Percentiles rank a stretch among this genome's conserved stretches.
These are phyloP conservation scores for Serendipita vermifera DNA, from an alignment of 768 basidiomycete genomes.

Conservation along the genomic window DNA sequence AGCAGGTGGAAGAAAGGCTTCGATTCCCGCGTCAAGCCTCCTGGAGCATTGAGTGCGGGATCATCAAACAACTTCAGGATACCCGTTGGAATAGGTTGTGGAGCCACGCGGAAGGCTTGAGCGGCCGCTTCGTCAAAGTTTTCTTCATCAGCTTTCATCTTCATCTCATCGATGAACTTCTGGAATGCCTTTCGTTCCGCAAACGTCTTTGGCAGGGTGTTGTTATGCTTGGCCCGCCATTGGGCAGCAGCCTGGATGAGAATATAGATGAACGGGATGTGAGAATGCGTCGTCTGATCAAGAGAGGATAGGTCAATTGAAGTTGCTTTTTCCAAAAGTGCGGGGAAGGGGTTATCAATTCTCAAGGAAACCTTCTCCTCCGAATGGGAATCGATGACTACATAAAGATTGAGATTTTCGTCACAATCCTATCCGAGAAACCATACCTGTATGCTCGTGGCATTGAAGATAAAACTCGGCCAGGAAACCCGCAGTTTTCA, in stretches of 20 bases:
- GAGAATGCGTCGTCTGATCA: constrained; percentile 81
- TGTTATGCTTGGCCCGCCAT: constrained; percentile 73
- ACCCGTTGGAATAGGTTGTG: constrained; percentile 53
- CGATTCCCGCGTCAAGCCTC: constrained; percentile 34
- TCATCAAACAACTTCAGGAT: constrained; percentile 52
- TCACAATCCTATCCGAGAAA: neutral
- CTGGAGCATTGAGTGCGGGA: constrained; percentile 34
- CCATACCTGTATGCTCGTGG: constrained; percentile 71
- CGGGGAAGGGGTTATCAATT: constrained; percentile 80
- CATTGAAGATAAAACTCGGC: constrained; percentile 83
- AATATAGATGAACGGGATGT: constrained; percentile 83
- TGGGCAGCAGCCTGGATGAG: constrained; percentile 70
- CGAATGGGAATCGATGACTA: constrained; percentile 83
- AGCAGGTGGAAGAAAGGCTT: constrained; percentile 72
- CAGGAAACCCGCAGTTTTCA: constrained; percentile 80
- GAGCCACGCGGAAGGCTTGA: constrained; percentile 76
- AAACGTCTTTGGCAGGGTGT: constrained; percentile 38
- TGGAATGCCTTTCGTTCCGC: constrained; percentile 74
- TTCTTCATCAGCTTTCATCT: constrained; percentile 76
- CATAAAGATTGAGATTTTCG: neutral
- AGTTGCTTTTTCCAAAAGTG: constrained; percentile 57
- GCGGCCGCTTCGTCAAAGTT: constrained; percentile 92
- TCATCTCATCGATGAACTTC: constrained; percentile 43
- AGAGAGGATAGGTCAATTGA: constrained; percentile 60
- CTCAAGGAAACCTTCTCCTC: constrained; percentile 63